Conservation (phyloP, 306 rosid species). For the Vicia villosa region DNA sequence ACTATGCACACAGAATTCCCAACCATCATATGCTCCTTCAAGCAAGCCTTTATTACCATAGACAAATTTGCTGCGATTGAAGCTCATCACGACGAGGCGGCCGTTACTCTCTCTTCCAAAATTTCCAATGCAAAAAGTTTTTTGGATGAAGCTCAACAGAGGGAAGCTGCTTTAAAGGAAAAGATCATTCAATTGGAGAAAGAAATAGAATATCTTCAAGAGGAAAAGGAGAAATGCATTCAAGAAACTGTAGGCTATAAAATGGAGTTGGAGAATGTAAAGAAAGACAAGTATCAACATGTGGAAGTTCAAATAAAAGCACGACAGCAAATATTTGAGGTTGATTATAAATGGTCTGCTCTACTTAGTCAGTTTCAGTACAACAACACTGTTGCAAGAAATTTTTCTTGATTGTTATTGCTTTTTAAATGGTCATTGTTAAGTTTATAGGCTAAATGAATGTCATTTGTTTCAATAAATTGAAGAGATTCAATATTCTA, state of each 20-base stretch:
- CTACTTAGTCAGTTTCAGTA: slow-evolving; percentile 21
- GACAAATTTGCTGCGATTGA: slow-evolving; percentile 1
- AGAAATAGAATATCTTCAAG: slow-evolving; percentile 26
- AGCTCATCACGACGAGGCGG: background rate
- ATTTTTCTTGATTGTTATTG: background rate
- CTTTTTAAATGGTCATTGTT: no score
- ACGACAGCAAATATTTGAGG: slow-evolving; percentile 2
- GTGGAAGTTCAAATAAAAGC: slow-evolving; percentile 35
- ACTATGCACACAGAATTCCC: slow-evolving; percentile 23
- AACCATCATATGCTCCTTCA: slow-evolving; percentile 35
- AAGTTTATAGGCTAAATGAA: background rate
- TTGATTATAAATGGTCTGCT: slow-evolving; percentile 31
- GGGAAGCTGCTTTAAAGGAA: slow-evolving; percentile 19
- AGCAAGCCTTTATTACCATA: slow-evolving; percentile 10
- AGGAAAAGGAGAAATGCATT: slow-evolving; percentile 26
- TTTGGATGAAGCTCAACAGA: slow-evolving; percentile 21
- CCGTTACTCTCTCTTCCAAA: slow-evolving; percentile 2
- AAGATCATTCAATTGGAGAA: slow-evolving; percentile 4
- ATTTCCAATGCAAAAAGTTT: slow-evolving; percentile 11
- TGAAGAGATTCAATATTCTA: background rate
- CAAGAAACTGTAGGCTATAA: slow-evolving; percentile 9
- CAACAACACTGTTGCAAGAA: background rate
- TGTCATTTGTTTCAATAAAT: background rate
- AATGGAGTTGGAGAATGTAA: slow-evolving; percentile 15
- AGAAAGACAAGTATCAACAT: slow-evolving; percentile 6